Base-by-base conservation (phyloP, 2,329 filamentous ascomycete species). In the Aspergillus sp. region DNA sequence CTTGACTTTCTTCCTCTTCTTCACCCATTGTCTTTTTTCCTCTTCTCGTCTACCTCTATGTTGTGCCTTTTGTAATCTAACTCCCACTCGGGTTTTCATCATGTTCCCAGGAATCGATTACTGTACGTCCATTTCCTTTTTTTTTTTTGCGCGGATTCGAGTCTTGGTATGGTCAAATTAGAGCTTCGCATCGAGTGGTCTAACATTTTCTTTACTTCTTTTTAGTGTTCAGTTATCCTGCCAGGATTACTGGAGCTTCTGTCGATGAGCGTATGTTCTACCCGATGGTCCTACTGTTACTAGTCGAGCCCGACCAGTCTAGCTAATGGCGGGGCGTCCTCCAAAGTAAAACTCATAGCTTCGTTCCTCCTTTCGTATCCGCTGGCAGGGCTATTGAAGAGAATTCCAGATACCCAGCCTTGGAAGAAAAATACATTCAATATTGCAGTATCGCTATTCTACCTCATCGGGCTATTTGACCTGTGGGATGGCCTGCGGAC, bases 321-420 rank as follows among this genome's bases (percentile, higher is more conserved):
- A 44, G 47, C 52, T 55, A 51, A 58, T 48, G 35, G 17, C 24
- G 17, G 44, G 46, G 21, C 5, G 19, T 48, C 8, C 31, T 31
- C 37, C 51, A 57, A 66, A 97, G 93, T 99, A 66, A 99, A 99
- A 75, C 89, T 98, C 66, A 89, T 97, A 68, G 88, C 87, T 72
- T 91, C 90, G 6, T 96, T 98, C 74, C 82, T 99, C 48, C 76
- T 96, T 40, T 98, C 95, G 11, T 99, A 96, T 71, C 95, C 95
- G 2, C 83, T 99, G 55, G 91, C 95, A 48, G 95, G 84, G 23
- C 74, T 96, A 24, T 82, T 99, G 8, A 99, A 99, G 76, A 86
- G 95, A 53, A 83, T 99, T 19, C 93, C 95, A 33, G 95, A 99
- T 77, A 79, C 85, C 49, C 87, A 89, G 52, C 93, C 93, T 55